Conservation (phyloP, 2,329 filamentous ascomycete genomes). For the Diaporthe australafricana region DNA sequence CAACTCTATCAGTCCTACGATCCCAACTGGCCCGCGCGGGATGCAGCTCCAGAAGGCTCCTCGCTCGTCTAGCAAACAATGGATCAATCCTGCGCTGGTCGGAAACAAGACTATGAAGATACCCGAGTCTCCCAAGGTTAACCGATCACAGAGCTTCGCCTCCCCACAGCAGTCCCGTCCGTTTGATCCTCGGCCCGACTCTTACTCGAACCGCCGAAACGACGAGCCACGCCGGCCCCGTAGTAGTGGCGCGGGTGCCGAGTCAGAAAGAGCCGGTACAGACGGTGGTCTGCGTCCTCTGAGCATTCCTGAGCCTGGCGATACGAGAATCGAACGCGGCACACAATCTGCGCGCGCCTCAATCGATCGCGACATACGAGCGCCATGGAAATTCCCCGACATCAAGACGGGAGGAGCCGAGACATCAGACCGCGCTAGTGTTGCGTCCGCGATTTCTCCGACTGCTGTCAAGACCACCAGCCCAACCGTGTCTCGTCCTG, state of each 20-base stretch:
- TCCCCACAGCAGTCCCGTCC: constrained; percentile 52
- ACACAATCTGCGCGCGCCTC: constrained; percentile 49
- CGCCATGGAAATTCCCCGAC: constrained; percentile 38
- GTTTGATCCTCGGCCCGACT: constrained; percentile 48
- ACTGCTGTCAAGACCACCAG: constrained; percentile 35
- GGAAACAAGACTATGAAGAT: constrained; percentile 53
- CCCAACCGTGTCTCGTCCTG: constrained; percentile 31
- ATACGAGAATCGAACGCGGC: constrained; percentile 55
- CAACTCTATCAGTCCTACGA: constrained; percentile 59
- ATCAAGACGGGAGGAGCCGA: constrained; percentile 40
- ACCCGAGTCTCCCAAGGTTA: constrained; percentile 64
- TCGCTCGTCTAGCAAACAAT: constrained; percentile 68
- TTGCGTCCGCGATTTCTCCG: constrained; percentile 35
- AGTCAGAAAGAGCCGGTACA: constrained; percentile 47
- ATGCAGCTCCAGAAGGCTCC: constrained; percentile 57
- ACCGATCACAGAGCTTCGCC: constrained; percentile 62
- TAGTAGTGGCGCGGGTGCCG: constrained; percentile 65
- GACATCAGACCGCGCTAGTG: constrained; percentile 35
- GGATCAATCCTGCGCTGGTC: constrained; percentile 64
- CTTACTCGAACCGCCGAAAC: constrained; percentile 52
- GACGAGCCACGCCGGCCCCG: constrained; percentile 60
- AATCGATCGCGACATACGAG: constrained; percentile 45
- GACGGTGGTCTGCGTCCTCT: constrained; percentile 53
- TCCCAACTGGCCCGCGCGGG: constrained; percentile 66
- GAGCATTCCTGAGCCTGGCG: constrained; percentile 60